Evolutionary conservation across 768 basidiomycete genomes (phyloP).

Genomic region (Boletellus emodensis): DNA sequence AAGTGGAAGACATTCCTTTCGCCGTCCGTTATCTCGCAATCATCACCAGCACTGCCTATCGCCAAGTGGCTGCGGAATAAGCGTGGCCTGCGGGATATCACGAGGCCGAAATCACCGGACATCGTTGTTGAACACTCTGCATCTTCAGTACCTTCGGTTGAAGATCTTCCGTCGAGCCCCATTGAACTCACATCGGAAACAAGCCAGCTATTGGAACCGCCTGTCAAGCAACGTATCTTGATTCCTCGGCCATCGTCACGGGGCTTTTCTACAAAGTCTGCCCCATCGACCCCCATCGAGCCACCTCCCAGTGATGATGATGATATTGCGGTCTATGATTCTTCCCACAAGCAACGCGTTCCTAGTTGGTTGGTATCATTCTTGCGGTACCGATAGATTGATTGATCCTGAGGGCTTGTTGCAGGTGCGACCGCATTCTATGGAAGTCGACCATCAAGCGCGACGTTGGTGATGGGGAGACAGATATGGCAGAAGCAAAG

Average conservation of each 20-base stretch:
- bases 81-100: conserved; percentile 12
- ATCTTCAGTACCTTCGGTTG: conserved; percentile 21
- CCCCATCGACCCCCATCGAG: conserved; percentile 32
- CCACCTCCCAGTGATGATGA: conserved; percentile 36
- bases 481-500: conserved; percentile 30
- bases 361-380: conserved; percentile 68
- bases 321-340: conserved; percentile 71
- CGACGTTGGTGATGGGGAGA: conserved; percentile 39
- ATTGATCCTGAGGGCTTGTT: conserved; percentile 2
- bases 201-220: conserved; percentile 17
- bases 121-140: conserved; percentile 26
- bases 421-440: conserved; percentile 80
- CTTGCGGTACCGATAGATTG: not conserved
- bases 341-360: conserved; percentile 75
- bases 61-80: conserved; percentile 31
- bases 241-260: conserved; percentile 27
- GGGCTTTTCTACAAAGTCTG: conserved; percentile 28
- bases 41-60: conserved; percentile 24
- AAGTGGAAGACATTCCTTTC: conserved; percentile 51
- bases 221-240: conserved; percentile 17
- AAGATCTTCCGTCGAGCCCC: conserved; percentile 23
- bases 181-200: conserved; percentile 12
- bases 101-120: conserved; percentile 19
- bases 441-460: conserved; percentile 71
- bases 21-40: conserved; percentile 28